Conservation (phyloP, 805 yeast genomes). For the Yamadazyma philogaea region DNA sequence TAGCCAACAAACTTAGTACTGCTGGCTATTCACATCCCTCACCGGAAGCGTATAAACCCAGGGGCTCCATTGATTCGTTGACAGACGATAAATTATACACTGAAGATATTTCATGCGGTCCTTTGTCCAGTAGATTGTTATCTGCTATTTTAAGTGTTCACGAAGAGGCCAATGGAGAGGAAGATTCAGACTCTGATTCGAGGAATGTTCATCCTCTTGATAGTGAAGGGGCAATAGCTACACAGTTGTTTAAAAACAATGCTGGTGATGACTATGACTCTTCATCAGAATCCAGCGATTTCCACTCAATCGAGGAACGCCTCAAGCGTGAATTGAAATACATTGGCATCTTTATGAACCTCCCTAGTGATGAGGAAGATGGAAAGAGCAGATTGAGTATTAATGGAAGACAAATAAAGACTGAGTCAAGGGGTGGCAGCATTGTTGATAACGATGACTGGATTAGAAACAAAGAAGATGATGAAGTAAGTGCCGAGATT, state of each 20-base stretch:
- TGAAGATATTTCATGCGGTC: conserved; percentile 84
- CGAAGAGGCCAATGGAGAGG: conserved; percentile 19
- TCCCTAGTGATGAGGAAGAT: conserved; percentile 38
- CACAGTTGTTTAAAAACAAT: conserved; percentile 25
- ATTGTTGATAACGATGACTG: conserved; percentile 63
- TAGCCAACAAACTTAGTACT: conserved; percentile 43
- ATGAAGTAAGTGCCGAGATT: conserved; percentile 84
- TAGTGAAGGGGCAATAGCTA: conserved; percentile 32
- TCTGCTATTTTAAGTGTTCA: conserved; percentile 68
- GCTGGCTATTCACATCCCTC: conserved; percentile 45
- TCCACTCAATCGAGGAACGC: conserved; percentile 80
- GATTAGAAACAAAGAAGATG: conserved; percentile 83
- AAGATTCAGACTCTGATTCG: conserved; percentile 20
- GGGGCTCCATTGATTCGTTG: conserved; percentile 55
- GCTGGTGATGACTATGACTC: conserved; percentile 37
- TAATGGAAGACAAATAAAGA: conserved; percentile 21
- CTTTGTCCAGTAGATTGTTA: conserved; percentile 76
- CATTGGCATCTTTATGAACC: conserved; percentile 82
- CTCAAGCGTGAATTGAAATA: conserved; percentile 82
- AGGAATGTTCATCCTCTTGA: conserved; percentile 12
- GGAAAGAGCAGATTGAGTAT: conserved; percentile 24
- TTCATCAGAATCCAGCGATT: conserved; percentile 55
- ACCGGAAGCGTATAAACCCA: conserved; percentile 48
- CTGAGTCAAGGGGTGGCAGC: conserved; percentile 19
- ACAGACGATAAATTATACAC: conserved; percentile 64